These are phyloP conservation scores for Musa beccarii DNA, from an alignment of 176 grass and related monocot genomes.

Conservation along the genomic window DNA sequence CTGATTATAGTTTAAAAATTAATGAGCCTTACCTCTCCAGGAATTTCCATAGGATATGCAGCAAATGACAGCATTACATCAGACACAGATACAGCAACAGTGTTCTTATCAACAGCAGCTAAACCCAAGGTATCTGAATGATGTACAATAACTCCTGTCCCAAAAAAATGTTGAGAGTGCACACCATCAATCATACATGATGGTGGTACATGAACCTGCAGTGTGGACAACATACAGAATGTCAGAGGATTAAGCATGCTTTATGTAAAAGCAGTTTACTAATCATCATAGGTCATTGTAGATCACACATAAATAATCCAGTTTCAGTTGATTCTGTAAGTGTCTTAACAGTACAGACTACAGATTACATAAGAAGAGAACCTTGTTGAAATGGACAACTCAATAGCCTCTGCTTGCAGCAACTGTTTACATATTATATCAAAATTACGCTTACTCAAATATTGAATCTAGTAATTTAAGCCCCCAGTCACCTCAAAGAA, in stretches of 20 bases:
- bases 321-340: not conserved
- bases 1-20: not conserved
- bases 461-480: no score
- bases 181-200: slow-evolving; percentile 99
- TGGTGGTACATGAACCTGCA: slow-evolving; percentile 95
- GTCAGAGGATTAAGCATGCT: slow-evolving; percentile 8
- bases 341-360: not conserved
- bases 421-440: no score
- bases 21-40: slow-evolving; percentile 53
- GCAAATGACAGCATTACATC: slow-evolving; percentile 99
- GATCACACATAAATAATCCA: not conserved
- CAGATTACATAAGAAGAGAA: not conserved
- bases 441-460: no score
- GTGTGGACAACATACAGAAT: not conserved
- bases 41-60: slow-evolving; percentile 99
- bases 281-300: not conserved
- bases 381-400: not conserved
- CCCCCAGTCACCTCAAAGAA: no score
- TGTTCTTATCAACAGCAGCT: slow-evolving; percentile 90
- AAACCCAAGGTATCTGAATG: slow-evolving; percentile 84
- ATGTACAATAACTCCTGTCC: slow-evolving; percentile 83
- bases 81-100: slow-evolving; percentile 82
- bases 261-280: not conserved
- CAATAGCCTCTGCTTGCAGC: not conserved
- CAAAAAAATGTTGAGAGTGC: slow-evolving; percentile 97